Conservation (phyloP, 768 basidiomycete genomes). For the Multifurca ochricompacta region DNA sequence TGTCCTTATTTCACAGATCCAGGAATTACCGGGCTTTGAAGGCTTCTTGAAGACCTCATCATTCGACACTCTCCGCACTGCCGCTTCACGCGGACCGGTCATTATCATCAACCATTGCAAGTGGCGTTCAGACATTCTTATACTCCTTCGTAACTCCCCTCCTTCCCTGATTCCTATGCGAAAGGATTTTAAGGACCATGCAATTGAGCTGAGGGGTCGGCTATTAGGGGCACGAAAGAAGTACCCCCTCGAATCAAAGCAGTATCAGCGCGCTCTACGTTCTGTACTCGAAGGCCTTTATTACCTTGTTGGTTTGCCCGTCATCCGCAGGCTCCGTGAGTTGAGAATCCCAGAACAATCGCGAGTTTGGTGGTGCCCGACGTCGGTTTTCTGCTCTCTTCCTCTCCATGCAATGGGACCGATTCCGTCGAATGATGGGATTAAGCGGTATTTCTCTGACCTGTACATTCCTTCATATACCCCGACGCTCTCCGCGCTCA, state of each 20-base stretch:
- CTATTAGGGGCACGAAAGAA: neutral
- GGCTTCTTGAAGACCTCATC: neutral
- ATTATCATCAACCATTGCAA: slow-evolving; percentile 5
- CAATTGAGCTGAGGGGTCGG: neutral
- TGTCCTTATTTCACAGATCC: neutral
- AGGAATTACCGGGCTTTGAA: neutral
- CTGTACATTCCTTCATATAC: no score
- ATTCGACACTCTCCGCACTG: neutral
- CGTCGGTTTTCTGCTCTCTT: slow-evolving; percentile 11
- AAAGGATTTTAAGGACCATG: neutral
- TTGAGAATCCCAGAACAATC: slow-evolving; percentile 3
- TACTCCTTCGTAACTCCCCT: neutral
- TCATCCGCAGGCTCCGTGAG: neutral
- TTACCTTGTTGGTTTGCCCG: neutral
- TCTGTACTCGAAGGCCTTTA: slow-evolving; percentile 2
- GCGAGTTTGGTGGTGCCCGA: no score
- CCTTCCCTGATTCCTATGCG: neutral
- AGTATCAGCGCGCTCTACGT: neutral
- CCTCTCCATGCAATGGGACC: slow-evolving; percentile 19
- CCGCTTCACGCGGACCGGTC: no score
- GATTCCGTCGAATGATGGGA: neutral
- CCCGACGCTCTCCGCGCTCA: no score
- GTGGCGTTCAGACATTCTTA: slow-evolving; percentile 10
- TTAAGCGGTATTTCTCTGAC: slow-evolving; percentile 1
- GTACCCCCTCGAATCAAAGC: neutral